Evolutionary conservation across 495 filamentous ascomycete species (phyloP).

Genomic region (Penicillium simplicissimum): DNA sequence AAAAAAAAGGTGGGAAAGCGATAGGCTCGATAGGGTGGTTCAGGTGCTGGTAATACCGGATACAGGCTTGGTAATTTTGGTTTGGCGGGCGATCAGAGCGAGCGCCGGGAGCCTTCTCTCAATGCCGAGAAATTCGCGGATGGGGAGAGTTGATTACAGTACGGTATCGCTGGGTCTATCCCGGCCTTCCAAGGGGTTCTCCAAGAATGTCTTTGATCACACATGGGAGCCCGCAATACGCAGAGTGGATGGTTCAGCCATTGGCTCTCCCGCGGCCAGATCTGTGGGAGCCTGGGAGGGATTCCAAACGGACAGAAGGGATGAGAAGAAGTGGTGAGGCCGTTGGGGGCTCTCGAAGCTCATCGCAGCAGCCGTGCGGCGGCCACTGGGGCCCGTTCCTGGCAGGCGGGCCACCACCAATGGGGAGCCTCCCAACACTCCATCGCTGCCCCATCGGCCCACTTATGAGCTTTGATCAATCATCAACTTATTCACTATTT

Average conservation of each 20-base stretch:
- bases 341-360: slow-evolving; percentile 22
- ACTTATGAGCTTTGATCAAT: not conserved
- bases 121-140: not conserved
- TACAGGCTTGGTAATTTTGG: slow-evolving; percentile 27
- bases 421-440: slow-evolving; percentile 12
- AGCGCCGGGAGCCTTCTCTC: not conserved
- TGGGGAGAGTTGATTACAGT: not conserved
- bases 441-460: slow-evolving; percentile 12
- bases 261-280: not conserved
- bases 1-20: slow-evolving; percentile 39
- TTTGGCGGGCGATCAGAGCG: slow-evolving; percentile 11
- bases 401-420: not conserved
- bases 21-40: slow-evolving; percentile 19
- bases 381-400: slow-evolving; percentile 7
- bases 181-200: no score
- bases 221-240: not conserved
- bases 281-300: not conserved
- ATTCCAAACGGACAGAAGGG: slow-evolving; percentile 19
- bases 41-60: slow-evolving; percentile 19
- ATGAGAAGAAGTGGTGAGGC: slow-evolving; percentile 21
- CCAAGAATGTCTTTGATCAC: not conserved
- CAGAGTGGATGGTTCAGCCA: not conserved
- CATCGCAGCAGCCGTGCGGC: slow-evolving; percentile 8
- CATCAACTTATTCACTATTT: not conserved
- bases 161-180: not conserved